Base-by-base conservation (phyloP, 176 grass and related monocot species). In the Cenchrus fungigraminus region DNA sequence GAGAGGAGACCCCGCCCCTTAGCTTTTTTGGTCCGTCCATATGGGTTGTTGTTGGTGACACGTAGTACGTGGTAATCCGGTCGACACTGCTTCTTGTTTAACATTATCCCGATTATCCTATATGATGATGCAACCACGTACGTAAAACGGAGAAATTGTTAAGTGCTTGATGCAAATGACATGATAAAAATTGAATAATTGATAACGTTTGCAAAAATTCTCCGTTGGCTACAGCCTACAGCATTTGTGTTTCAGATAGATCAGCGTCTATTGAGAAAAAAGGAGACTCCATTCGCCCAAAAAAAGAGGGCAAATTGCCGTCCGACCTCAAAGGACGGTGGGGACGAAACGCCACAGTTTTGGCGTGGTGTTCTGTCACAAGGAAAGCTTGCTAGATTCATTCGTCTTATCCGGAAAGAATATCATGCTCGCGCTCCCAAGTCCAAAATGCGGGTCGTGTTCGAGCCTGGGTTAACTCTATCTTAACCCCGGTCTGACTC, bases 31-130 rank as follows among this genome's bases (percentile, higher is more conserved):
- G 43, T 65, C 59, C 46, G 37, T 40, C 37, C 37, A 40, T 40
- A 81, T 42, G 43, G 79, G 12, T 65, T 68, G 88, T 8, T 89
- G 65, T 65, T 68, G 88, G 12, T 89, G 65, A 81, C 76, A 65
- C 81, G 34, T 44, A 59, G 34, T 32, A 55, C 81, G 34, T 44
- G 77, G 34, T 32, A 45, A 25, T 64, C 56, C 57, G 11, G 40
- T 22, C 4, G 74, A 12, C 3, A 40, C 17, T 47, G 1, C 15
- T 8, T 16, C 4, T 57, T 58, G 15, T 4, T 20, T 56, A 25
- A 20, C 9, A 45, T 45, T 71, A 46, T 71, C 68, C n/a, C n/a
- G 59, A 62, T 11, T 40, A 4, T 40, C 3, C 37, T 40, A 4
- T 40, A 40, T 40, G 37, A 25, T n/a, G 58, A 25, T 28, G 59